These are phyloP conservation scores for Porphyrellus cyaneotinctus DNA, from an alignment of 768 basidiomycete genomes.

Conservation along the genomic window DNA sequence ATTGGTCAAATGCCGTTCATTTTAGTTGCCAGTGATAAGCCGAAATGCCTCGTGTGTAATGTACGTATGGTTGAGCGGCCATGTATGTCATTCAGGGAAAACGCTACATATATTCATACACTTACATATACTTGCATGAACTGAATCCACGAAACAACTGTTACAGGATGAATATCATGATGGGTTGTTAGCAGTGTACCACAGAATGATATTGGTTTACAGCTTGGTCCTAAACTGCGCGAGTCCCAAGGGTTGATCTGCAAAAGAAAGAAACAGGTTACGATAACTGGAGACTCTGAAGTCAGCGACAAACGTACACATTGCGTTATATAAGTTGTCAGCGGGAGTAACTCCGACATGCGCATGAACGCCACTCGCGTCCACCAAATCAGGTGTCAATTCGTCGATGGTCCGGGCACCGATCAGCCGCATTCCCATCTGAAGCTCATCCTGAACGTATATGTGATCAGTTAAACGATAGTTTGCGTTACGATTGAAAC, in stretches of 20 bases:
- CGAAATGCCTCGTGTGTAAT: neutral
- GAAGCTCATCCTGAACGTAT: constrained; percentile 74
- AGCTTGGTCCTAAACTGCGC: constrained; percentile 24
- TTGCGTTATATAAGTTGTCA: constrained; percentile 31
- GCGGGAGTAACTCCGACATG: constrained; percentile 27
- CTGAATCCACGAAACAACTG: neutral
- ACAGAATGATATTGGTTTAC: constrained; percentile 1
- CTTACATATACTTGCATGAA: neutral
- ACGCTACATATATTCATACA: neutral
- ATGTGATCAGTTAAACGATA: constrained; percentile 45
- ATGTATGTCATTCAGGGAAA: neutral
- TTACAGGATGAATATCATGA: neutral
- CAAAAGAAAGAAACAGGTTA: neutral
- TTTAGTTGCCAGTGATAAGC: no score
- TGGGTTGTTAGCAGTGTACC: neutral
- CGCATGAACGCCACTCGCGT: constrained; percentile 45
- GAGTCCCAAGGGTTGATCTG: constrained; percentile 31
- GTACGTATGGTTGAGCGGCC: neutral
- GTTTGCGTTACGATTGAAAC: constrained; percentile 37
- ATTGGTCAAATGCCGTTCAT: neutral
- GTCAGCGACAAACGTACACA: constrained; percentile 25
- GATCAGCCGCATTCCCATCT: constrained; percentile 93
- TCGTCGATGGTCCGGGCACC: constrained; percentile 78
- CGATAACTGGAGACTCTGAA: neutral
- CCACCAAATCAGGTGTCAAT: constrained; percentile 81